Evolutionary conservation across 2,329 filamentous ascomycete genomes (phyloP), one percentile per base, ranked within the genome.

Genomic region (Elsinoe batatas): DNA sequence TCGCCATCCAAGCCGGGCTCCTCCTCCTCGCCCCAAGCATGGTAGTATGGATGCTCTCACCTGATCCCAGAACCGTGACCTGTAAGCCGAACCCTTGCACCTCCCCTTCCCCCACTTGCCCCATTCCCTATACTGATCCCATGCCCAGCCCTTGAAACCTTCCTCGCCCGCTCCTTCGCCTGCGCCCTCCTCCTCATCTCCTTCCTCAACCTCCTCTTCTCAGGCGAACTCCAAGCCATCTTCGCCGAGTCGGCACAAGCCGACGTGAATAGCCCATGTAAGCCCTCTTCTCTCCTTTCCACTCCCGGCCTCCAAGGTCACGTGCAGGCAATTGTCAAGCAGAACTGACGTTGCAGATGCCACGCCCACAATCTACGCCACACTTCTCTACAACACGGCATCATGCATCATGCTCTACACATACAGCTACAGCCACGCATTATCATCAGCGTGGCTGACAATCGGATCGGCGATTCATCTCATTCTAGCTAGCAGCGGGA

Each of bases 151-250:
- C 73, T 87, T 18, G 84, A 88, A 67, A 70, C 79, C 51, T 90
- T 90, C 74, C 82, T 89, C 66, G 81, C 81, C 49, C 83, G 85
- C 32, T 81, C 78, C 17, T 75, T 88, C 1, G 86, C 85, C 59
- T 73, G 90, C 57, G 72, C 82, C 38, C 76, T 88, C 37, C 72
- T 89, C 22, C 72, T 80, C 7, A 69, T 90, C 17, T 80, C 81
- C 33, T 64, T 83, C 13, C 69, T 86, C 15, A 76, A 78, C 7
- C 70, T 89, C 38, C 73, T 87, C 33, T 75, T 89, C 20, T 85
- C 85, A 0, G 87, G 86, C 37, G 58, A 59, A 15, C 22, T 59
- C 30, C 54, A 57, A 15, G 44, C 47, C 18, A 51, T 51, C 33
- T 51, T 51, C n/a, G 47, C 47, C 33, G 47, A 51, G 33, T 36